phyloP scores from a whole-genome alignment of 192 early-diverging fungal genomes.

The Linnemannia elongata region DNA sequence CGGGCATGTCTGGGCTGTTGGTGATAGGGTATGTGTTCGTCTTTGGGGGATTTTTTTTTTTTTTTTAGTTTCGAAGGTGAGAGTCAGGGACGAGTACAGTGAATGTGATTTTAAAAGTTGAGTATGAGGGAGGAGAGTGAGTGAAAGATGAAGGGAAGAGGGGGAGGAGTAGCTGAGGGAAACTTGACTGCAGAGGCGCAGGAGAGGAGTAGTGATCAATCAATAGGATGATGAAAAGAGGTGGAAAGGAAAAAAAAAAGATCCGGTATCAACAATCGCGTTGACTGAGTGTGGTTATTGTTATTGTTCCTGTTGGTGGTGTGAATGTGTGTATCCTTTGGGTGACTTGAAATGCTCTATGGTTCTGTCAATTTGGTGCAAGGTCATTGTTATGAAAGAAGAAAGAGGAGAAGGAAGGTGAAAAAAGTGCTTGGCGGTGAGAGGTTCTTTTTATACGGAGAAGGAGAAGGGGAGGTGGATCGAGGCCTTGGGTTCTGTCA shows the following conservation, averaged over 20 bases:
- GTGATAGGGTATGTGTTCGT: background rate
- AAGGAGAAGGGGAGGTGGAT: background rate
- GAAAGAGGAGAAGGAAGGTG: background rate
- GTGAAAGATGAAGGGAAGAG: background rate
- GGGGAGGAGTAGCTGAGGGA: no score
- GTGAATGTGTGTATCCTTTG: background rate
- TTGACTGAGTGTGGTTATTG: background rate
- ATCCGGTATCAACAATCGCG: no score
- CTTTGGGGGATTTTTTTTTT: background rate
- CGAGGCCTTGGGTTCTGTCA: background rate
- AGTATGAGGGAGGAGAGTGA: background rate
- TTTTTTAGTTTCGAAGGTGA: no score
- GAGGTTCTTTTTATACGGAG: background rate
- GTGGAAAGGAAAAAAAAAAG: no score
- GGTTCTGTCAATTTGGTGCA: background rate
- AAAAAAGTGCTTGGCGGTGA: background rate
- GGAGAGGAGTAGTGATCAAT: no score
- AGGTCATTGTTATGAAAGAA: background rate
- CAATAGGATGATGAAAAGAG: no score
- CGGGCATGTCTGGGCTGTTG: constrained; percentile 18
- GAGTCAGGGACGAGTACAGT: no score
- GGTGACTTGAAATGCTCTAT: background rate
- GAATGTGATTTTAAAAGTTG: no score
- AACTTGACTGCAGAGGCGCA: no score
- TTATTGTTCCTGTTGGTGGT: background rate